Base-by-base conservation (phyloP, 163 green algal genomes). In the Scenedesmus sp. region DNA sequence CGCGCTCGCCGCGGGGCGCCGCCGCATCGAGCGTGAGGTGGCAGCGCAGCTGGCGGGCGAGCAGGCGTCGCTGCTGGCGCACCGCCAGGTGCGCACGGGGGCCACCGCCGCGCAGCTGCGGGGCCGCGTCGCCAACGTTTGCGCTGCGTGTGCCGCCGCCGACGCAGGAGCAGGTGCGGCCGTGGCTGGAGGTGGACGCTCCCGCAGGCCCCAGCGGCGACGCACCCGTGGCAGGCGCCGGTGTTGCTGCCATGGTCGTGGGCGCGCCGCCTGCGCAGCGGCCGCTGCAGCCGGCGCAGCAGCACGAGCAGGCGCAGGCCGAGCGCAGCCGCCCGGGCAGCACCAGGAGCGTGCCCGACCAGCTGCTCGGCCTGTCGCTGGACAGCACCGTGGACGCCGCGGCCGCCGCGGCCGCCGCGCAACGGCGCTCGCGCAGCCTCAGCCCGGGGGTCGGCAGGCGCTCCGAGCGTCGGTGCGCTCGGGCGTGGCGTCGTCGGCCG, bases 11-110 rank as follows among this genome's bases (percentile, higher is more conserved):
- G 74, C 74, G 29, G 74, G 33, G 3, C 54, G 74, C 17, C 64
- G 74, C 13, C 62, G 63, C 6, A 14, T 81, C 2, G 63, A 74
- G 51, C 51, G 36, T 13, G 60, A 81, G 24, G 28, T 74, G 28
- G 73, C 28, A 24, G 26, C 29, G 20, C 26, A 36, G 31, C 33
- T 78, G 36, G 70, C 54, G 60, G 54, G 54, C 2, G 71, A 80
- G 44, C 71, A 80, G 42, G 44, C 39, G 0, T 11, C 44, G 14
- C 31, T 71, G 58, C 71, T 72, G 36, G 47, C 29, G 28, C 62
- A 74, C 47, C 60, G 48, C 15, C 73, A 81, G 73, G 73, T 81
- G 28, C 13, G 48, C 11, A 54, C n/a, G n/a, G n/a, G n/a, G n/a
- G n/a, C n/a, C n/a, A n/a, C n/a, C n/a, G n/a, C n/a, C n/a, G n/a